Percentiles rank a stretch among this genome's conserved stretches.
phyloP scores from a whole-genome alignment of 352 stramenopile species.

The Plasmopara halstedii region DNA sequence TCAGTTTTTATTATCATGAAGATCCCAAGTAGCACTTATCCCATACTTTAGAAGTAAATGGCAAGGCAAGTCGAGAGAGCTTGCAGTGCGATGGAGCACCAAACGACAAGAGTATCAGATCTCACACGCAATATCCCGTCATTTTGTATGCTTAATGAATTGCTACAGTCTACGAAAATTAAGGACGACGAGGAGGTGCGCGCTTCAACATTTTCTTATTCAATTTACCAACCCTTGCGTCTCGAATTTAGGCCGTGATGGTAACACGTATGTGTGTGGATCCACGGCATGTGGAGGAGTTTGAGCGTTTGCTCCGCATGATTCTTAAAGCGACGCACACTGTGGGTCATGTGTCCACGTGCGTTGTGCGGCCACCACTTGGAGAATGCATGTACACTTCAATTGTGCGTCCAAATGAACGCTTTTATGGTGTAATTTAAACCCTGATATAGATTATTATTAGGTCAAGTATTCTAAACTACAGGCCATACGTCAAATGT shows the following conservation, averaged over 20 bases:
- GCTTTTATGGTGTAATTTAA: neutral
- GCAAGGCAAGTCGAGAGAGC: no score
- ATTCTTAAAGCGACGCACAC: conserved; percentile 81
- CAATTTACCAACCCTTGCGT: neutral
- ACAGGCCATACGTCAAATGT: conserved; percentile 66
- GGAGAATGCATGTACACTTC: conserved; percentile 79
- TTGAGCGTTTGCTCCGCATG: conserved; percentile 65
- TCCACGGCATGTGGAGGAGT: conserved; percentile 63
- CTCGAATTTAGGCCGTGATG: conserved; percentile 52
- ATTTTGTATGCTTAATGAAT: conserved; percentile 70
- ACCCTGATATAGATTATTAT: no score
- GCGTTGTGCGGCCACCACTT: conserved; percentile 62
- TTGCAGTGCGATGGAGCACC: conserved; percentile 29
- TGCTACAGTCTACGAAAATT: conserved; percentile 70
- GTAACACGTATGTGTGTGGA: conserved; percentile 77
- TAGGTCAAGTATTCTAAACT: conserved; percentile 78
- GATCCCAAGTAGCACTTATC: no score
- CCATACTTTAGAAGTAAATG: no score
- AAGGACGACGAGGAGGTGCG: conserved; percentile 68
- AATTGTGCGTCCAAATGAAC: conserved; percentile 41
- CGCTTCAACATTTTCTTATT: neutral
- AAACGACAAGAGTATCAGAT: conserved; percentile 23
- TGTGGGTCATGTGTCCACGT: conserved; percentile 72
- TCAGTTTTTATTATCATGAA: no score
- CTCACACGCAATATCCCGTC: conserved; percentile 58